Evolutionary conservation across 805 yeast genomes (phyloP), one percentile per base, ranked within the genome.

Genomic region (Suhomyces sp.): DNA sequence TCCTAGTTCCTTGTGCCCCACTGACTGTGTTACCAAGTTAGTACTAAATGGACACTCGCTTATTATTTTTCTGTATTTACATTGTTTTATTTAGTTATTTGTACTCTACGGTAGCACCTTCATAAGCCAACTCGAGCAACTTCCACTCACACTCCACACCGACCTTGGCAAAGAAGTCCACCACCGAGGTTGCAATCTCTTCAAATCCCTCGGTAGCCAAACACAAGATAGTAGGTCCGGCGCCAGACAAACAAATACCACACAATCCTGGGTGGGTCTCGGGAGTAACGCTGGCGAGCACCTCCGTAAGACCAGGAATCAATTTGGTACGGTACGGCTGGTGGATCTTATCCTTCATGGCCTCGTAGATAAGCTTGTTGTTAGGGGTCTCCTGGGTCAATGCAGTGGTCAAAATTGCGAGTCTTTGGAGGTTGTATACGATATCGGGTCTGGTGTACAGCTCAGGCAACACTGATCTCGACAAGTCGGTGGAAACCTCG

Each of bases 261-360:
- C 94, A 78, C 47, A 92, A 78, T 3, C 97, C 97, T 1, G 87
- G 86, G 67, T 89, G 88, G 5, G 88, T 77, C 45, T 81, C 78
- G 44, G 98, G 97, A 0, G 96, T 89, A 49, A 94, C 86, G 12
- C 87, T 79, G 6, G 84, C 76, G 60, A 94, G 78, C 47, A 94
- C 90, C 56, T 89, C 90, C 9, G 87, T 78, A 51, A 94, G 79
- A 0, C 98, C 99, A 4, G 99, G 99, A 53, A 94, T 90, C 60
- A 93, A 80, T 12, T 86, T 85, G 65, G 91, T 85, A 66, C 99
- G 83, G 79, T 93, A 94, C n/a, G 97, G 97, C 71, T 94, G 99
- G 73, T 94, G 99, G 40, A 94, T 82, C 65, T 87, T 86, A 71
- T 94, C 99, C 73, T 90, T 96, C 98, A 94, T 94, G 15, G 98